Evolutionary conservation across 768 basidiomycete genomes (phyloP).

Genomic region (Botryobasidium botryosum): DNA sequence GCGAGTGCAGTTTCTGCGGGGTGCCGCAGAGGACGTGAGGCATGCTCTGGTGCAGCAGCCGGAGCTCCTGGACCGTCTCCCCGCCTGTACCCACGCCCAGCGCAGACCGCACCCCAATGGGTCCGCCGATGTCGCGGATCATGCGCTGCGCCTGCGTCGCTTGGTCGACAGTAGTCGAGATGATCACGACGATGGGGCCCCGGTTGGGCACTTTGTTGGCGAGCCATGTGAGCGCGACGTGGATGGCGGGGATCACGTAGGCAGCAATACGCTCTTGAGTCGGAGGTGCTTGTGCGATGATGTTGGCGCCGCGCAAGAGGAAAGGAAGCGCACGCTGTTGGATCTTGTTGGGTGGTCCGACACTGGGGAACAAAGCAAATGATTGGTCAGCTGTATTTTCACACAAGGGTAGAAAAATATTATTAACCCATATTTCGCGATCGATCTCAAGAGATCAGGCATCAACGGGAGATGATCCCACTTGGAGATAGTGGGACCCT

Average conservation of each 20-base stretch:
- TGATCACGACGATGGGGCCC: constrained; percentile 80
- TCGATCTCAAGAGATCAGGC: constrained; percentile 72
- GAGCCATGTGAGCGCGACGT: constrained; percentile 56
- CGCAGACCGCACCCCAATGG: constrained; percentile 82
- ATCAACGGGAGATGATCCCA: constrained; percentile 87
- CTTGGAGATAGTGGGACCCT: constrained; percentile 72
- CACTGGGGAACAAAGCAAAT: constrained; percentile 27
- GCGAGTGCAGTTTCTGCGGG: constrained; percentile 85
- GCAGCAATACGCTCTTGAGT: constrained; percentile 97
- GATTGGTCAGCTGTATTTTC: background rate
- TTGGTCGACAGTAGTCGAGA: constrained; percentile 97
- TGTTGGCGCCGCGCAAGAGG: constrained; percentile 82
- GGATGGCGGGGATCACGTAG: constrained; percentile 85
- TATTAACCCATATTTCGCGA: constrained; percentile 85
- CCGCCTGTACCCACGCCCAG: constrained; percentile 70
- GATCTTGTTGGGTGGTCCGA: constrained; percentile 97
- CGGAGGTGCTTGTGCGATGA: constrained; percentile 96
- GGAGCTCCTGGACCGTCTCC: constrained; percentile 54
- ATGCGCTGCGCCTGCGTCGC: constrained; percentile 93
- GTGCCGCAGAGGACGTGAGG: constrained; percentile 95
- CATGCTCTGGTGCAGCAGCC: constrained; percentile 74
- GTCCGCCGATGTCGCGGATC: constrained; percentile 85
- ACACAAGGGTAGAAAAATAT: too few species aligned
- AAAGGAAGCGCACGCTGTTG: constrained; percentile 95
- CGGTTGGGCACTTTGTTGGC: constrained; percentile 38